These are phyloP conservation scores for Deakozyma indianensis DNA, from an alignment of 805 yeast species.

Conservation along the genomic window DNA sequence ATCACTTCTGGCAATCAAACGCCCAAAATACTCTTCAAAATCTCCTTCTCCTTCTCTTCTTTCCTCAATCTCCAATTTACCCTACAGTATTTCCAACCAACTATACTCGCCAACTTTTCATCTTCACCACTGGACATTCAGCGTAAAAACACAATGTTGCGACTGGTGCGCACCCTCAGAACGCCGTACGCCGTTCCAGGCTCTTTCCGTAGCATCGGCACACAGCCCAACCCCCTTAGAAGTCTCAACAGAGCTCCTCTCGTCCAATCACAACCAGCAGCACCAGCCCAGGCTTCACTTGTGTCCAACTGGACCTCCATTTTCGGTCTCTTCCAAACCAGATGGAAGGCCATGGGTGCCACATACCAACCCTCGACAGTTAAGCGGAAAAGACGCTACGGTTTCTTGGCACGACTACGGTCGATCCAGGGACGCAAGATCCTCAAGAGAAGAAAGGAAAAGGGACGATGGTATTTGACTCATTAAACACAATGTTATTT, in stretches of 20 bases:
- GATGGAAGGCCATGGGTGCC: constrained; percentile 87
- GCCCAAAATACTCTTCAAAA: no score
- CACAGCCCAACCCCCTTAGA: constrained; percentile 2
- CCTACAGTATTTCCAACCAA: no score
- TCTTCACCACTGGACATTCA: no score
- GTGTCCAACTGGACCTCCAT: constrained; percentile 2
- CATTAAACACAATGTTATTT: constrained; percentile 32
- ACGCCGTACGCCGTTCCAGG: no score
- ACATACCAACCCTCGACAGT: constrained; percentile 89
- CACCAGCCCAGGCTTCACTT: not conserved
- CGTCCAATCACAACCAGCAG: not conserved
- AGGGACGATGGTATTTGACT: constrained; percentile 88
- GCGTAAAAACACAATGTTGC: no score
- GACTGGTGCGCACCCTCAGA: no score
- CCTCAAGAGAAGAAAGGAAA: constrained; percentile 60
- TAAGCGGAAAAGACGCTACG: constrained; percentile 79
- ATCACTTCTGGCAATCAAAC: no score
- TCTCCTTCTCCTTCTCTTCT: no score
- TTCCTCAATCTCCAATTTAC: no score
- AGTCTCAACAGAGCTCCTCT: not conserved
- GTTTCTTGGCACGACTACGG: constrained; percentile 75
- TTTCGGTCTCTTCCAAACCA: constrained; percentile 24
- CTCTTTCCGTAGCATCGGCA: not conserved
- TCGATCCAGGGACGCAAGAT: constrained; percentile 65
- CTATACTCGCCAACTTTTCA: no score